Percentiles rank a stretch among this genome's conserved stretches.
Conservation (phyloP, 495 filamentous ascomycete genomes). For the Bathelium albidoporum region DNA sequence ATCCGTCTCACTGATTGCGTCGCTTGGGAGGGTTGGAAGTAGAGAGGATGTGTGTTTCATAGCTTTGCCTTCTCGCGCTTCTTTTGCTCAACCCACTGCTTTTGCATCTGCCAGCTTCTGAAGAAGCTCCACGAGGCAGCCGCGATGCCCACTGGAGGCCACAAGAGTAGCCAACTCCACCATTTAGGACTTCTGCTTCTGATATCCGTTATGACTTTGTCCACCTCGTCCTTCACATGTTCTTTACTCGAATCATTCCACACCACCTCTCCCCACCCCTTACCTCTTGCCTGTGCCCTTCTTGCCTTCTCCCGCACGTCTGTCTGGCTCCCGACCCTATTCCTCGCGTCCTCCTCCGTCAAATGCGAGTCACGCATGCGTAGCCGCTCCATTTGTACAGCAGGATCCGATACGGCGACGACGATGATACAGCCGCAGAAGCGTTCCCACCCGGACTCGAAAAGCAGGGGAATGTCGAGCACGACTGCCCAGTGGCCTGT, state of each 20-base stretch:
- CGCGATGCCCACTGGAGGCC: slow-evolving; percentile 59
- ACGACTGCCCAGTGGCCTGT: slow-evolving; percentile 74
- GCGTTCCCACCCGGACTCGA: slow-evolving; percentile 72
- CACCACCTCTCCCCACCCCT: slow-evolving; percentile 59
- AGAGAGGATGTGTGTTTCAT: slow-evolving; percentile 24
- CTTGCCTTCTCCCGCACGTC: slow-evolving; percentile 72
- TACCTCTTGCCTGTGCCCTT: slow-evolving; percentile 53
- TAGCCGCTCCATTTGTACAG: slow-evolving; percentile 68
- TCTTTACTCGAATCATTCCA: slow-evolving; percentile 73
- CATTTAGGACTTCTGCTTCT: slow-evolving; percentile 53
- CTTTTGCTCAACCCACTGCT: slow-evolving; percentile 58
- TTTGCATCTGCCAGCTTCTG: slow-evolving; percentile 55
- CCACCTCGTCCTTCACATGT: slow-evolving; percentile 55
- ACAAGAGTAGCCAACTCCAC: slow-evolving; percentile 69
- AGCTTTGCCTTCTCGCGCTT: slow-evolving; percentile 59
- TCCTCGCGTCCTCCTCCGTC: slow-evolving; percentile 66
- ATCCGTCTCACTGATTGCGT: not conserved
- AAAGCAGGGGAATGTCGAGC: slow-evolving; percentile 86
- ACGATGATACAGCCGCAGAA: slow-evolving; percentile 77
- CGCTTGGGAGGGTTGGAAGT: not conserved
- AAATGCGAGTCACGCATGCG: slow-evolving; percentile 61
- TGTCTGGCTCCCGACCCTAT: slow-evolving; percentile 72
- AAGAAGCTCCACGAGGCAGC: slow-evolving; percentile 57
- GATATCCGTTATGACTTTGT: slow-evolving; percentile 51
- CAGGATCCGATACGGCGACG: slow-evolving; percentile 64